Base-by-base conservation (phyloP, 305 asterid genomes). In the Fraxinus sp. region DNA sequence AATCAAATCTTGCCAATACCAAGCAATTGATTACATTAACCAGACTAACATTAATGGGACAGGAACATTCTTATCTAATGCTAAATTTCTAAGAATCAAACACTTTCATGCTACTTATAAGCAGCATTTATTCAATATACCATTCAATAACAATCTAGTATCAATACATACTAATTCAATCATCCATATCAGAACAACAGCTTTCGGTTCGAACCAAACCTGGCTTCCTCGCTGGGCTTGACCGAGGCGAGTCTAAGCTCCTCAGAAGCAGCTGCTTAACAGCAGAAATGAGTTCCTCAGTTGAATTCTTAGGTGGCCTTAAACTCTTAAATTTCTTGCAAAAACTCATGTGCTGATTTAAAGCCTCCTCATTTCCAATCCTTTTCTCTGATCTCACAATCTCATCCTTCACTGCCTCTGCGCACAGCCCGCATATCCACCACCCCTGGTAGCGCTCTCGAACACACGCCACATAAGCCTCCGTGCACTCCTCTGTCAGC, bases 361-460 rank as follows among this genome's bases (percentile, higher is more conserved):
- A 2, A 2, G 98, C 98, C 77, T 94, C 98, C 11, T 91, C 98
- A 0, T 81, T 78, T 10, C 94, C 89, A 26, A 91, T 91, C 68
- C 82, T 33, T 13, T 82, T 70, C 44, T 88, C 89, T 0, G 93
- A 88, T 18, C 94, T 82, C 10, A 37, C 86, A 4, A 89, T 71
- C 82, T 94, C 98, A 2, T 92, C 94, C 88, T 94, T 92, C 82
- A 92, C 97, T 0, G 98, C 98, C 83, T 94, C 97, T 0, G 90
- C 84, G 39, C 97, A 94, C 18, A 94, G 94, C 85, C 98, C 98
- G 84, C 97, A 94, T 7, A 94, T 89, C 96, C 97, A 94, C 20
- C 88, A 89, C 32, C 95, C 95, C 73, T 83, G 89, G 79, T 91
- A 89, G n/a, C 92, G 85, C 0, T 87, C 95, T 0, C 92, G 87